These are phyloP conservation scores for Bocquillonia castaneifolia DNA, from an alignment of 441 rosid genomes.

Conservation along the genomic window DNA sequence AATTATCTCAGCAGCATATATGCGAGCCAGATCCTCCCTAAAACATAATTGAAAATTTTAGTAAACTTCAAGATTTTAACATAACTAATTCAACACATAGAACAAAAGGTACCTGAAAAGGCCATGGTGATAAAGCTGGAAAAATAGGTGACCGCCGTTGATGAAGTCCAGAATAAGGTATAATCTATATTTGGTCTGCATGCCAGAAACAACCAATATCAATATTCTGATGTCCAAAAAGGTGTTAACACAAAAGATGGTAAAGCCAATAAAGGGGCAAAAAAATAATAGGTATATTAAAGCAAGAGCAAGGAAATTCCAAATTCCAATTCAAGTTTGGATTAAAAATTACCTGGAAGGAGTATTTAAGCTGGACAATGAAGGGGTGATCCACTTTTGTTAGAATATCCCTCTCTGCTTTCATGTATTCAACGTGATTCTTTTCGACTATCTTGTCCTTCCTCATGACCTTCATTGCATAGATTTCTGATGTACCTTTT, in stretches of 20 bases:
- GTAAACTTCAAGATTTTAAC: slow-evolving; percentile 17
- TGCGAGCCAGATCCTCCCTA: slow-evolving; percentile 91
- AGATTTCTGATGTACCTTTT: slow-evolving; percentile 71
- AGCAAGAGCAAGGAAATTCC: neutral
- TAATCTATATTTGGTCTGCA: slow-evolving; percentile 84
- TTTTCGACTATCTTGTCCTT: slow-evolving; percentile 90
- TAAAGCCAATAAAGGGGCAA: too few species aligned
- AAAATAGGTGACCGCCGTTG: slow-evolving; percentile 94
- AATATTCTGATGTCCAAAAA: neutral
- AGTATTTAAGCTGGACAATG: slow-evolving; percentile 79
- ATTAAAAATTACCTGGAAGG: slow-evolving; percentile 63
- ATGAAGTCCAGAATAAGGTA: slow-evolving; percentile 89
- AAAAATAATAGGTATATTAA: neutral
- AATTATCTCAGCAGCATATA: slow-evolving; percentile 86
- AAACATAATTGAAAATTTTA: slow-evolving; percentile 17
- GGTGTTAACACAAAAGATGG: too few species aligned
- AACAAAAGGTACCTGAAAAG: slow-evolving; percentile 62
- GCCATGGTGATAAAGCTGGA: slow-evolving; percentile 93
- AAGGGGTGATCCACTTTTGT: slow-evolving; percentile 83
- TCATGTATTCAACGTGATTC: slow-evolving; percentile 91
- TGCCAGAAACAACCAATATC: slow-evolving; percentile 3
- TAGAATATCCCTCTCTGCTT: slow-evolving; percentile 86
- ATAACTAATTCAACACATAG: neutral
- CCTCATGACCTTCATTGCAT: slow-evolving; percentile 96
- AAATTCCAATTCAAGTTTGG: neutral